A percentile compares a stretch with the other conserved stretches of the same genome.
These are phyloP conservation scores for Rutstroemia sydowiana DNA, from an alignment of 2,329 filamentous ascomycete species.

Conservation along the genomic window DNA sequence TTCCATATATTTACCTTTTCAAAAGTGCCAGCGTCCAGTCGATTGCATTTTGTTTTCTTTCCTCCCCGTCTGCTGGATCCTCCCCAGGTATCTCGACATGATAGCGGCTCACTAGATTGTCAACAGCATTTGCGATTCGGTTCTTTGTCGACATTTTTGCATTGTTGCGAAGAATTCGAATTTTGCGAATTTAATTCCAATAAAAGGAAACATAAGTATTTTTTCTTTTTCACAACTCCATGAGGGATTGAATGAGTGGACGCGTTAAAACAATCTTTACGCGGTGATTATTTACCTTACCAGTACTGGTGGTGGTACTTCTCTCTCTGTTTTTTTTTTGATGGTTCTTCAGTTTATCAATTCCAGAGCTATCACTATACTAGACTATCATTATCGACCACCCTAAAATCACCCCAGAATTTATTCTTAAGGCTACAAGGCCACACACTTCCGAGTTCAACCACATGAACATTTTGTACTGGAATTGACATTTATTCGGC, in stretches of 20 bases:
- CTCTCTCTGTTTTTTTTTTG: too few relatives aligned
- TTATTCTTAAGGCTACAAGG: slow-evolving; percentile 8
- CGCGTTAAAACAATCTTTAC: slow-evolving; percentile 1
- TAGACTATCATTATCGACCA: too few relatives aligned
- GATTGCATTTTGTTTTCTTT: slow-evolving; percentile 58
- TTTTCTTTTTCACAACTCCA: neutral
- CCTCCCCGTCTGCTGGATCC: slow-evolving; percentile 59
- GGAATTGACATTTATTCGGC: slow-evolving; percentile 13
- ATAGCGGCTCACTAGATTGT: slow-evolving; percentile 69
- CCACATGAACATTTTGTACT: slow-evolving; percentile 13
- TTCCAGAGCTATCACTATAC: slow-evolving; percentile 3
- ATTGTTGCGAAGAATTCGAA: slow-evolving; percentile 21
- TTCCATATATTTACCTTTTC: slow-evolving; percentile 30
- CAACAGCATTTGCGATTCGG: slow-evolving; percentile 72
- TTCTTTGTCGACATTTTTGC: slow-evolving; percentile 35
- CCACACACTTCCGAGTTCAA: slow-evolving; percentile 7
- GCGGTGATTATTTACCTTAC: slow-evolving; percentile 6
- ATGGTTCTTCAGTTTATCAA: too few relatives aligned
- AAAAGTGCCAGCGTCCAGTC: slow-evolving; percentile 40
- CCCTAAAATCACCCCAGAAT: too few relatives aligned
- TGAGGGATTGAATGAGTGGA: slow-evolving; percentile 9
- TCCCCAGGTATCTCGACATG: slow-evolving; percentile 60
- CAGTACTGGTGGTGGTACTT: neutral
- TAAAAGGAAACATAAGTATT: neutral
- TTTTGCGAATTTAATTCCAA: neutral